Conservation (phyloP, 2,329 filamentous ascomycete species). For the Botryotinia narcissicola region DNA sequence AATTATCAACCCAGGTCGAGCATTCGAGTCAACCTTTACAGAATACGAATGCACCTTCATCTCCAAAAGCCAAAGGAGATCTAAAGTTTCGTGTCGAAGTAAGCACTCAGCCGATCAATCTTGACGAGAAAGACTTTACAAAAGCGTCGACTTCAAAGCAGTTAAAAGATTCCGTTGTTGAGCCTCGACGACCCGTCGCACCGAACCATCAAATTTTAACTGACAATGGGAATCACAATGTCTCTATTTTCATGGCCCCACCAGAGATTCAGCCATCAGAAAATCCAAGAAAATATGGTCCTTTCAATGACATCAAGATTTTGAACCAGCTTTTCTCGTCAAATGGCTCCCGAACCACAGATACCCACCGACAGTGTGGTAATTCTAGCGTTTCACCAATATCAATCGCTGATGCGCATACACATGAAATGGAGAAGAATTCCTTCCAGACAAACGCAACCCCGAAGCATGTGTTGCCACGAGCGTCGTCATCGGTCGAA, state of each 20-base stretch:
- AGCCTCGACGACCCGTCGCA: neutral
- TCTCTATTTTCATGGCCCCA: no score
- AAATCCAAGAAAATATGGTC: neutral
- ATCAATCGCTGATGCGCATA: neutral
- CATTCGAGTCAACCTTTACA: neutral
- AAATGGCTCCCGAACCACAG: neutral
- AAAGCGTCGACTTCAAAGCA: neutral
- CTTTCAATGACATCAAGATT: neutral
- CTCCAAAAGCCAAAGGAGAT: neutral
- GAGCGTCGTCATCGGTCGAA: neutral
- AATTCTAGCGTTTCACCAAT: neutral
- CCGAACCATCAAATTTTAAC: neutral
- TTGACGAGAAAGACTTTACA: neutral
- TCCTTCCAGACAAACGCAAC: neutral
- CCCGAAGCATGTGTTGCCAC: neutral
- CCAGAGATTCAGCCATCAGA: neutral
- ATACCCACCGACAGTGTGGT: neutral
- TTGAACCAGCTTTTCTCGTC: constrained; percentile 8
- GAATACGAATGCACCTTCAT: neutral
- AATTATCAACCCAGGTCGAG: neutral
- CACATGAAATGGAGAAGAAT: neutral
- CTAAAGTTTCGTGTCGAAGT: neutral
- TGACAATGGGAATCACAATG: neutral
- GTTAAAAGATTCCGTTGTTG: neutral
- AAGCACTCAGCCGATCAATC: neutral